A percentile compares a stretch with the other conserved stretches of the same genome.
Evolutionary conservation across 768 basidiomycete genomes (phyloP).

Genomic region (Suillus clintonianus): DNA sequence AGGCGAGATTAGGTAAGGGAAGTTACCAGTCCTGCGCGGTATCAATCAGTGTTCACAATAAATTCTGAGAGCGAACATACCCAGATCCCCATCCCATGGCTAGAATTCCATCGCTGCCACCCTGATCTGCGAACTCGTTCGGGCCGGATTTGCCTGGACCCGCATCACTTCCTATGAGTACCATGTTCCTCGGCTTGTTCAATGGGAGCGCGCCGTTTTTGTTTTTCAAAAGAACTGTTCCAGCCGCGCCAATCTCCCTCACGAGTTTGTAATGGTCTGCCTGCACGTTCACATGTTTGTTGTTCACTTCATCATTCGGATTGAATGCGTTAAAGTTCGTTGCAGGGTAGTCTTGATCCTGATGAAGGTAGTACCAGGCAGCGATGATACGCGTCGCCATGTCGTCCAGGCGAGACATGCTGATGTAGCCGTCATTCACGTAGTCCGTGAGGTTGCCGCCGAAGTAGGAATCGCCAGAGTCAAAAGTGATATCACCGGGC

Average conservation of each 20-base stretch:
- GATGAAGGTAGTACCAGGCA: constrained; percentile 64
- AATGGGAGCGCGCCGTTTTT: constrained; percentile 54
- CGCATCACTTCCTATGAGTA: constrained; percentile 56
- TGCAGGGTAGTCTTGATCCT: constrained; percentile 58
- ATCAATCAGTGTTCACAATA: not conserved
- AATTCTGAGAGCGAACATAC: constrained; percentile 12
- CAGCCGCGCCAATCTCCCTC: constrained; percentile 71
- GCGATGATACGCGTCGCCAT: too few species aligned
- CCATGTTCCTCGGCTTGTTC: constrained; percentile 51
- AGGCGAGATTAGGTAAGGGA: constrained; percentile 78
- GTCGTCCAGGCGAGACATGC: constrained; percentile 62
- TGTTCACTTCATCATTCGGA: constrained; percentile 51
- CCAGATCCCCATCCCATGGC: constrained; percentile 91
- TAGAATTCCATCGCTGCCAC: constrained; percentile 63
- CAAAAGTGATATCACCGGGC: constrained; percentile 61
- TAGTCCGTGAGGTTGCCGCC: constrained; percentile 67
- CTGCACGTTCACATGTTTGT: constrained; percentile 68
- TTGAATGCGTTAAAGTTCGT: constrained; percentile 74
- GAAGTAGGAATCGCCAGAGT: constrained; percentile 57
- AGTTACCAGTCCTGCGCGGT: constrained; percentile 52
- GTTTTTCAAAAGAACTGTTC: constrained; percentile 80
- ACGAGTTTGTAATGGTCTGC: constrained; percentile 68
- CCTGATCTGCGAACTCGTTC: constrained; percentile 62
- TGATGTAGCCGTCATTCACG: constrained; percentile 73
- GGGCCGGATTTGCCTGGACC: constrained; percentile 65